A percentile compares a stretch with the other conserved stretches of the same genome.
phyloP scores from a whole-genome alignment of 176 grass and related monocot species.

The Phoenix dactylifera region DNA sequence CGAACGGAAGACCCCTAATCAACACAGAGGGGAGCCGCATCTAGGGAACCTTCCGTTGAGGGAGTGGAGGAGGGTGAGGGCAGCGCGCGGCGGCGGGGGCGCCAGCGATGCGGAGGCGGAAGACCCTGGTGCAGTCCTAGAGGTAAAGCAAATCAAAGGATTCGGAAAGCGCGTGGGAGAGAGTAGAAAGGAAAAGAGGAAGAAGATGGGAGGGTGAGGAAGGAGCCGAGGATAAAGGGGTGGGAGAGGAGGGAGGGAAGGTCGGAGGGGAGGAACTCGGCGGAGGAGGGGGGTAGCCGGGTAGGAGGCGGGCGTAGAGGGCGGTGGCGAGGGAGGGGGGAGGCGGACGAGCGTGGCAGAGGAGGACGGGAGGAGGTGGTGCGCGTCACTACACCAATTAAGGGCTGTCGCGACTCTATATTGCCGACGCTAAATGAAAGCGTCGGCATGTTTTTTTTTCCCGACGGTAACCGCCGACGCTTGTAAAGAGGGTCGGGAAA shows the following conservation, averaged over 20 bases:
- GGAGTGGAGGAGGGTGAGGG: constrained; percentile 30
- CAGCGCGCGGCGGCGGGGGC: constrained; percentile 18
- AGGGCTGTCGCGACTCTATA: too few relatives aligned
- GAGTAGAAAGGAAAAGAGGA: background rate
- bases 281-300: background rate
- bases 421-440: too few relatives aligned
- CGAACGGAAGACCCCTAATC: constrained; percentile 44
- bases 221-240: constrained; percentile 17
- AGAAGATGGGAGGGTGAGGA: constrained; percentile 31
- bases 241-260: too few relatives aligned
- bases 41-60: constrained; percentile 41
- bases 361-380: constrained; percentile 5
- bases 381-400: too few relatives aligned
- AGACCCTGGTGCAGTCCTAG: too few relatives aligned
- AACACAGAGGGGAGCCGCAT: constrained; percentile 43
- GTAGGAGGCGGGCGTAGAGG: constrained; percentile 28
- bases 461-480: too few relatives aligned
- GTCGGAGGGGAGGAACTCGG: too few relatives aligned
- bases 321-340: constrained; percentile 28
- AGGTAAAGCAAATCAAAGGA: constrained; percentile 34
- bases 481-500: too few relatives aligned
- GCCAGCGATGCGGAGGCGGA: constrained; percentile 23
- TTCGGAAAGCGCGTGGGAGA: background rate
- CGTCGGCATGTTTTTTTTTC: too few relatives aligned
- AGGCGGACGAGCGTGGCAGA: constrained; percentile 27